Evolutionary conservation across 495 filamentous ascomycete genomes (phyloP).

Genomic region (Neurospora pannonica): DNA sequence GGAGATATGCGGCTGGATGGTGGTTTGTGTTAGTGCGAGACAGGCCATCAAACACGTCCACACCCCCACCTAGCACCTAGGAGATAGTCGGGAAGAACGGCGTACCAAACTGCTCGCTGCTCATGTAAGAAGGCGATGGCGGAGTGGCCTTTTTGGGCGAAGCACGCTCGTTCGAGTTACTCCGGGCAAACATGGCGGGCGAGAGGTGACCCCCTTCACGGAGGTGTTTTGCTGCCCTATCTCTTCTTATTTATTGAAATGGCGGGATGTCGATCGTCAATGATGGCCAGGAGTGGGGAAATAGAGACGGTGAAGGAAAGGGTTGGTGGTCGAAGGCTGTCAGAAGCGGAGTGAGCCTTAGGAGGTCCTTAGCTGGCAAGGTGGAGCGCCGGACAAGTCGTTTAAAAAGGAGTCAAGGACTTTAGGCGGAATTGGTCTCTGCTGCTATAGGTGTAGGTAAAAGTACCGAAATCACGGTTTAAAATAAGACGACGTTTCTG

Average conservation of each 20-base stretch:
- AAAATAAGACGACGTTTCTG: background rate
- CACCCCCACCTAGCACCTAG: background rate
- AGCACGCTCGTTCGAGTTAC: slow-evolving; percentile 23
- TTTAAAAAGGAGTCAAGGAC: background rate
- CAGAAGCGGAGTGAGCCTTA: background rate
- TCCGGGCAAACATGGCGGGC: slow-evolving; percentile 23
- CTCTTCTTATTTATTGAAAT: background rate
- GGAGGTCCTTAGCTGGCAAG: background rate
- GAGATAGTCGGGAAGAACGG: slow-evolving; percentile 3
- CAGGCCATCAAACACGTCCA: background rate
- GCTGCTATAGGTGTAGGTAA: background rate
- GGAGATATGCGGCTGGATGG: slow-evolving; percentile 60
- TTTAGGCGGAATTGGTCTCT: background rate
- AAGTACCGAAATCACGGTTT: background rate
- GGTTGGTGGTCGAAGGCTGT: background rate
- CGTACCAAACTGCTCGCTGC: slow-evolving; percentile 77
- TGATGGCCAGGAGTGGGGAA: background rate
- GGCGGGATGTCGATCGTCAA: background rate
- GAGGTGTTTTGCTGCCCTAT: background rate
- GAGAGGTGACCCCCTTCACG: background rate
- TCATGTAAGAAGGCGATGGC: slow-evolving; percentile 75
- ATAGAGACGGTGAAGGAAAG: background rate
- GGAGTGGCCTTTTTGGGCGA: slow-evolving; percentile 53
- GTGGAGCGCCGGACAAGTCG: background rate
- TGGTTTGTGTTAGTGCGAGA: slow-evolving; percentile 15